Evolutionary conservation across 164 flowering plant genomes (phyloP), one percentile per base, ranked within the genome.

Genomic region (Macadamia tetraphylla): DNA sequence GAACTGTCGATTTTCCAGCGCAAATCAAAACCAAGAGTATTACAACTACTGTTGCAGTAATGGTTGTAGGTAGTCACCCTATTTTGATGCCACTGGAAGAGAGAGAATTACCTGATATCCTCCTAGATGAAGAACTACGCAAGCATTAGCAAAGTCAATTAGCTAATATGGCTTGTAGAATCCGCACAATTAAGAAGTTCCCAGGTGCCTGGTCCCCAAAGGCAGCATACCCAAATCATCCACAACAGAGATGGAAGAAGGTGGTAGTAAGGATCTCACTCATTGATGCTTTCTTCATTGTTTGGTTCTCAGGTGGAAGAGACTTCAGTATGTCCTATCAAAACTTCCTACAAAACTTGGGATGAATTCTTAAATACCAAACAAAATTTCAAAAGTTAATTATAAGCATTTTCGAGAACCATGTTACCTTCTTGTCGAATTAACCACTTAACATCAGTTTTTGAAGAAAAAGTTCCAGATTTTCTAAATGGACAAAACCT

Each of bases 141-240:
- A 86, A 23, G 83, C 88, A 70, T 87, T 87, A 9, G 88, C 86
- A 48, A 87, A 69, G 66, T 83, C 86, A 44, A 87, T 42, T 15
- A 86, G 86, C 88, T 88, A 84, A 67, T 71, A 84, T 9, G 92
- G 92, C 49, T 84, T 86, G 63, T 80, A 82, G 58, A 84, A 83
- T 18, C 89, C 89, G 35, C 82, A 82, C 92, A 3, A 86, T 83
- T 73, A 88, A 67, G 67, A 87, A 79, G 63, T 88, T 82, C 18
- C 90, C 90, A 1, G 90, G 92, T 4, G 92, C 78, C 8, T 29
- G 60, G 35, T 76, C 71, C 30, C 92, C 90, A 70, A 88, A 86
- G 14, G 92, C 87, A 29, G 87, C 90, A 73, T 88, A 86, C 9
- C 92, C 90, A 60, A 88, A 81, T 43, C 92, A 70, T 65, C 92